phyloP scores from a whole-genome alignment of 306 rosid species.

The Adenanthera pavonina region DNA sequence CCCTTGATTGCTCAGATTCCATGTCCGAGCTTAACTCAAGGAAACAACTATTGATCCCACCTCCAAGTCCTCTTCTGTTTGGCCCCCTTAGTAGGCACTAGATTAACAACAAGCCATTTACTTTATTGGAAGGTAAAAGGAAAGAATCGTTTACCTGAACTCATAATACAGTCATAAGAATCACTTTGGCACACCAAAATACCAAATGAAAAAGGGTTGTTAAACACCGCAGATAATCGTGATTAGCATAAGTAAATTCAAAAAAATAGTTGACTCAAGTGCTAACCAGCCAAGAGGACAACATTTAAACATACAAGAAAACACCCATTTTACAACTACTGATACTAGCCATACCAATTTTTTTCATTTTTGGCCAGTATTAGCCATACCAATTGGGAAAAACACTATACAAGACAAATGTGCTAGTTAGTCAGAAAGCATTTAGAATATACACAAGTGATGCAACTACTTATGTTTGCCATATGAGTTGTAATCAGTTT shows the following conservation, averaged over 20 bases:
- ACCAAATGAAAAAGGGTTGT: not conserved
- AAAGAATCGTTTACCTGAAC: not conserved
- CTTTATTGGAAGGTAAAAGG: not conserved
- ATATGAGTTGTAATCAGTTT: conserved; percentile 13
- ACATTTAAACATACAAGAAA: not conserved
- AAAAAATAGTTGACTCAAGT: not conserved
- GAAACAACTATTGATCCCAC: not conserved
- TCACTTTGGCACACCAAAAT: not conserved
- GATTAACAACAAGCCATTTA: not conserved
- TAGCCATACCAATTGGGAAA: not conserved
- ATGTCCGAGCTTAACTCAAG: too few species aligned
- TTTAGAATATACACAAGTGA: not conserved
- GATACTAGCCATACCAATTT: not conserved
- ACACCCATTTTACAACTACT: not conserved
- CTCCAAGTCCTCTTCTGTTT: not conserved
- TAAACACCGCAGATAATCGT: not conserved
- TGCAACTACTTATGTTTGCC: not conserved
- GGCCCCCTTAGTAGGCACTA: not conserved
- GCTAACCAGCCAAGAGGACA: not conserved
- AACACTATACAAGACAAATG: not conserved
- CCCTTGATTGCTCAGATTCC: not conserved
- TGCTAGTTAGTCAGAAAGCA: not conserved
- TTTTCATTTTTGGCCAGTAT: not conserved
- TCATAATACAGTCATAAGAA: not conserved
- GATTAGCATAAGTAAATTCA: conserved; percentile 13